phyloP scores from a whole-genome alignment of 1,139 yeast genomes.

The Kurtzmaniella quercitrusa region DNA sequence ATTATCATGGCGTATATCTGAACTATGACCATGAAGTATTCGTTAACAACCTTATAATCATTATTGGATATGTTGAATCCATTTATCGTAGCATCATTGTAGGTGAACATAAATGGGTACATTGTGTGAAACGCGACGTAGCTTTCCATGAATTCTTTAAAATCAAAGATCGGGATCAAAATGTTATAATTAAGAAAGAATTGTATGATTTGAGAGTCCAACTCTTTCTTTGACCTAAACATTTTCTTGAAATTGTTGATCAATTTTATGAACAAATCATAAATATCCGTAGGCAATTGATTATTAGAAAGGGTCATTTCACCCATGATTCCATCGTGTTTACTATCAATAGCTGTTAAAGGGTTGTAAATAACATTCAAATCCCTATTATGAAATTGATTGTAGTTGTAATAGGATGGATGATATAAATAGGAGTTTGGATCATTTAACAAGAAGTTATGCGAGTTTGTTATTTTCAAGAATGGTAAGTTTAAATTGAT shows the following conservation, averaged over 20 bases:
- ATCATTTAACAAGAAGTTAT: constrained; percentile 41
- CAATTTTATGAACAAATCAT: constrained; percentile 43
- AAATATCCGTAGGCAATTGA: constrained; percentile 38
- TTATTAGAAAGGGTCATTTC: constrained; percentile 18
- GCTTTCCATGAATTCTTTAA: constrained; percentile 50
- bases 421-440: constrained; percentile 43
- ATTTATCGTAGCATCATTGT: constrained; percentile 47
- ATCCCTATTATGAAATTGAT: constrained; percentile 38
- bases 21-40: constrained; percentile 43
- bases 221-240: constrained; percentile 39
- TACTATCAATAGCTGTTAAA: constrained; percentile 27
- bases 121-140: constrained; percentile 56
- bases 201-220: constrained; percentile 51
- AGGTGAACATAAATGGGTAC: constrained; percentile 50
- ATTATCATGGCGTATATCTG: constrained; percentile 46
- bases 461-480: constrained; percentile 44
- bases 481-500: constrained; percentile 45
- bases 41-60: constrained; percentile 49
- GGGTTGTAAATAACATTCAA: constrained; percentile 43
- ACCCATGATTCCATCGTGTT: constrained; percentile 16
- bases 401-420: constrained; percentile 38
- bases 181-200: constrained; percentile 56
- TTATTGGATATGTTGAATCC: constrained; percentile 49
- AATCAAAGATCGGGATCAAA: constrained; percentile 60
- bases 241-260: constrained; percentile 45